Percentiles rank a stretch among this genome's conserved stretches.
Evolutionary conservation across 73 alveolate genomes (phyloP).

Genomic region (Paramecium sonneborni): DNA sequence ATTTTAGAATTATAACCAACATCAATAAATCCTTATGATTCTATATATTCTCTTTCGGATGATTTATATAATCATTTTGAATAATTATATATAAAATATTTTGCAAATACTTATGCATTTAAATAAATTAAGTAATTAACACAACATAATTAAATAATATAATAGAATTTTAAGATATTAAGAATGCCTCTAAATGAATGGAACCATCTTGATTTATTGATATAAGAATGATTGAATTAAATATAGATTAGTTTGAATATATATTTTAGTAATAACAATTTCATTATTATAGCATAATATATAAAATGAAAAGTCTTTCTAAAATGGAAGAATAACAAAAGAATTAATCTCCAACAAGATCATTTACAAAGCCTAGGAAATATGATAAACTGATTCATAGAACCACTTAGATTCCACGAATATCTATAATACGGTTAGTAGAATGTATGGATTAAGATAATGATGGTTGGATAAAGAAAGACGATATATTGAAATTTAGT

Average conservation of each 20-base stretch:
- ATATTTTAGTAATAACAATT: too few relatives aligned
- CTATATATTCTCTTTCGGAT: not conserved
- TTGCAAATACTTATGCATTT: not conserved
- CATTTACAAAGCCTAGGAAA: constrained; percentile 34
- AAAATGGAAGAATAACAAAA: not conserved
- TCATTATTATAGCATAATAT: too few relatives aligned
- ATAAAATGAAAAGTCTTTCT: not conserved
- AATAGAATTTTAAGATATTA: not conserved
- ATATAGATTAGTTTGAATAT: not conserved
- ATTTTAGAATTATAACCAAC: not conserved
- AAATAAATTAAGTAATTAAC: not conserved
- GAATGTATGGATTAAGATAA: constrained; percentile 22
- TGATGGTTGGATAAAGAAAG: constrained; percentile 28
- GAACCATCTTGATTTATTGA: too few relatives aligned
- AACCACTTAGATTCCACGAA: constrained; percentile 31
- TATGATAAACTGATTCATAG: not conserved
- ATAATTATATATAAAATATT: not conserved
- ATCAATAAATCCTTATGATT: not conserved
- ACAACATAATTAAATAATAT: not conserved
- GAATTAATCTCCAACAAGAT: not conserved
- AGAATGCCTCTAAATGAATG: not conserved
- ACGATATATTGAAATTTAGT: constrained; percentile 10
- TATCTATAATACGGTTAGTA: not conserved
- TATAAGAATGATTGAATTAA: too few relatives aligned
- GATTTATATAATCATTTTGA: not conserved